Evolutionary conservation across 345 rosid genomes (phyloP).

Genomic region (Eucalyptus fibrosa): DNA sequence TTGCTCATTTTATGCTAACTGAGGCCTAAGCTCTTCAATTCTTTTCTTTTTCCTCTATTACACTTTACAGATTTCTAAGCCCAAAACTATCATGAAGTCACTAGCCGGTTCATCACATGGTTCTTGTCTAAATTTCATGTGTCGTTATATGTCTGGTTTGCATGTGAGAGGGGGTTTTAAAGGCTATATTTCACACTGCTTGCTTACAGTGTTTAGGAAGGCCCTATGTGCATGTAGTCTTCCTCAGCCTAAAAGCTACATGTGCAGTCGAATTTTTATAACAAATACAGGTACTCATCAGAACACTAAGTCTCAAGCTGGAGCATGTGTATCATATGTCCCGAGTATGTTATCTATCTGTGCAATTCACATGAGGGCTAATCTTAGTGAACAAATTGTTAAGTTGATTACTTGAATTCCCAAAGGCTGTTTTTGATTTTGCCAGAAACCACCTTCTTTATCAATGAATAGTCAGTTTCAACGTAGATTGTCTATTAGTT

Average conservation of each 20-base stretch:
- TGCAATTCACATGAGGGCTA: background rate
- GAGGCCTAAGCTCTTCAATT: background rate
- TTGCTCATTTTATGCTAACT: background rate
- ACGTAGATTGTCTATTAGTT: background rate
- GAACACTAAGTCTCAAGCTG: background rate
- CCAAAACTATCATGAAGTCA: background rate
- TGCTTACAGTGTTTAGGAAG: background rate
- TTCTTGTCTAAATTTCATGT: background rate
- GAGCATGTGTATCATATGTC: background rate
- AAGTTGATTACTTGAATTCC: background rate
- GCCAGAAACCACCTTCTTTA: background rate
- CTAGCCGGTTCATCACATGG: background rate
- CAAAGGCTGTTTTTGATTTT: background rate
- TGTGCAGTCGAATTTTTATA: background rate
- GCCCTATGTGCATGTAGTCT: background rate
- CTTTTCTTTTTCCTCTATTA: background rate
- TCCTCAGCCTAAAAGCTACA: background rate
- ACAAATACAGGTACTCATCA: background rate
- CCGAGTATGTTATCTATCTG: background rate
- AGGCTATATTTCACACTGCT: background rate
- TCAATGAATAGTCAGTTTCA: background rate
- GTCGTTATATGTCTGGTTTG: background rate
- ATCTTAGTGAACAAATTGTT: background rate
- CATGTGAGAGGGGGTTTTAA: background rate
- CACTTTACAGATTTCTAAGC: background rate